Conservation (phyloP, 257 asterid genomes). For the Schizonepeta tenuifolia region DNA sequence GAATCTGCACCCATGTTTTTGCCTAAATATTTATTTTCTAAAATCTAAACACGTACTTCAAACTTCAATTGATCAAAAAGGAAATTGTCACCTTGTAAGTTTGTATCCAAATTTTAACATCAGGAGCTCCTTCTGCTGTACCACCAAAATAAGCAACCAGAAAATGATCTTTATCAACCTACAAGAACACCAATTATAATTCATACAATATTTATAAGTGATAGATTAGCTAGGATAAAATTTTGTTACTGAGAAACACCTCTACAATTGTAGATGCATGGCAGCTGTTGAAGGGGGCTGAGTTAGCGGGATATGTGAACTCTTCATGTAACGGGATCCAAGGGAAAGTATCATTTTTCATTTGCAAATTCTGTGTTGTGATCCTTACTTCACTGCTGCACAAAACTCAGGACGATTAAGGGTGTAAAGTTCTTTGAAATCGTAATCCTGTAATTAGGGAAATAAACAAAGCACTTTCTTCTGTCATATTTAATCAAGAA, state of each 20-base stretch:
- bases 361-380: constrained; percentile 31
- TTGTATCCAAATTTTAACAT: constrained; percentile 91
- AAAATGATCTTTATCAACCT: constrained; percentile 78
- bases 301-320: constrained; percentile 68
- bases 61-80: constrained; percentile 20
- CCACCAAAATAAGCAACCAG: constrained; percentile 97
- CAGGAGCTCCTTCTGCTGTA: constrained; percentile 81
- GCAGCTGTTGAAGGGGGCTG: constrained; percentile 83
- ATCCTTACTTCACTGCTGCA: constrained; percentile 47
- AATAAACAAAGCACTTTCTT: not conserved
- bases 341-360: constrained; percentile 46
- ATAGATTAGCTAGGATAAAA: constrained; percentile 19
- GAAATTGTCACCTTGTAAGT: constrained; percentile 64
- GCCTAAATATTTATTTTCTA: not conserved
- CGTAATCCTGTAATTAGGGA: not conserved
- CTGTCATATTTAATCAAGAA: not conserved
- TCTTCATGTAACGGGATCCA: constrained; percentile 76
- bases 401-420: not conserved
- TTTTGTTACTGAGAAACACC: constrained; percentile 45
- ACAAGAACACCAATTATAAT: constrained; percentile 28
- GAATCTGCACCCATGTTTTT: too few relatives aligned
- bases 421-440: not conserved
- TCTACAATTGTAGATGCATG: constrained; percentile 97
- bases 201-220: not conserved
- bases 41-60: not conserved